Conservation (phyloP, 2,329 filamentous ascomycete genomes). For the Aspergillus sp. region DNA sequence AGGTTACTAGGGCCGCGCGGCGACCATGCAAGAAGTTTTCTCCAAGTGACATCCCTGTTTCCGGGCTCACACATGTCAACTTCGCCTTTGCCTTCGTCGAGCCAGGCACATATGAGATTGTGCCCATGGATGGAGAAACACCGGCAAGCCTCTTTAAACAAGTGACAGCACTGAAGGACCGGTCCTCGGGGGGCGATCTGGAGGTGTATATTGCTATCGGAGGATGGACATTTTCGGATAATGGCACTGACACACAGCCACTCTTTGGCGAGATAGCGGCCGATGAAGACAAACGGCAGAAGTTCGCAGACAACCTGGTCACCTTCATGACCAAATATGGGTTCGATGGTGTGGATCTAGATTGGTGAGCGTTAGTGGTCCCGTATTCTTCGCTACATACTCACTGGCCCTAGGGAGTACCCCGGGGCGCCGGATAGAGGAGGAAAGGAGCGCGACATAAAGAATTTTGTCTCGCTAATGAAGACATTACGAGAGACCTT, state of each 20-base stretch:
- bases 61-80: conserved; percentile 12
- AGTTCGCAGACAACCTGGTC: conserved; percentile 15
- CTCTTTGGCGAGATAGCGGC: conserved; percentile 16
- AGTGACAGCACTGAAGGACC: not conserved
- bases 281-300: conserved; percentile 3
- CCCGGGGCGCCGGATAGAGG: conserved; percentile 14
- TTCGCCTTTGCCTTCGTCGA: conserved; percentile 12
- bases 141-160: not conserved
- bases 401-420: conserved; percentile 7
- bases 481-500: conserved; percentile 9
- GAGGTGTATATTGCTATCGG: conserved; percentile 19
- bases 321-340: conserved; percentile 15
- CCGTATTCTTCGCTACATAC: no score
- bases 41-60: not conserved
- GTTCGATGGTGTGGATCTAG: conserved; percentile 24
- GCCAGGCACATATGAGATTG: not conserved
- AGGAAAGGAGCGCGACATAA: conserved; percentile 3
- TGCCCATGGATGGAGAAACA: conserved; percentile 7
- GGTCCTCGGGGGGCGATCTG: not conserved
- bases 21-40: not conserved
- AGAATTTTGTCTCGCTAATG: conserved; percentile 12
- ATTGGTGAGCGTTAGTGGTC: conserved; percentile 7
- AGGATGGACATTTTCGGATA: conserved; percentile 16
- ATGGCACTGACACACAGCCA: not conserved
- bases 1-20: no score